Conservation (phyloP, 2,329 filamentous ascomycete species). For the Neonectria magnoliae region DNA sequence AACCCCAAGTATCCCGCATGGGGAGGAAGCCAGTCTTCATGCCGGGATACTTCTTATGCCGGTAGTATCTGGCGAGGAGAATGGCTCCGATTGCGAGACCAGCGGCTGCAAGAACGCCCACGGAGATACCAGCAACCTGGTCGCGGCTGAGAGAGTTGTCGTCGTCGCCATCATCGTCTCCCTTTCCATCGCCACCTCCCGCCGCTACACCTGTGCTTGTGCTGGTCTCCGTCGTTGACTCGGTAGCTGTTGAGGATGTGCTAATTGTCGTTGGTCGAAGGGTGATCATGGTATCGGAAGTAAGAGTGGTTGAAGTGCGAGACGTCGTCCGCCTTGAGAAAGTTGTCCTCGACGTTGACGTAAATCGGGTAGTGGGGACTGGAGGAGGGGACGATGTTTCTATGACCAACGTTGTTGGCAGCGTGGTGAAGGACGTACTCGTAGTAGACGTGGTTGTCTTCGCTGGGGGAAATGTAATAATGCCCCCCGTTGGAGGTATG, state of each 20-base stretch:
- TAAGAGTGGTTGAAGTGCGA: not conserved
- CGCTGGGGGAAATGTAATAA: constrained; percentile 44
- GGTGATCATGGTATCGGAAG: not conserved
- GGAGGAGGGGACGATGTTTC: constrained; percentile 40
- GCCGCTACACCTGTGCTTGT: constrained; percentile 28
- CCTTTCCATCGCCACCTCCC: constrained; percentile 21
- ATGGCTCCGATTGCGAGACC: constrained; percentile 60
- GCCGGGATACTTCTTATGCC: constrained; percentile 52
- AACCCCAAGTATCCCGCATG: constrained; percentile 50
- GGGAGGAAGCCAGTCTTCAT: constrained; percentile 52
- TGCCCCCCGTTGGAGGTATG: constrained; percentile 43
- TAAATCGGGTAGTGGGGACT: constrained; percentile 17
- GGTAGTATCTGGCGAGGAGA: constrained; percentile 53
- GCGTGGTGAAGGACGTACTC: constrained; percentile 26
- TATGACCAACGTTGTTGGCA: constrained; percentile 44
- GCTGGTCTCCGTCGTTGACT: constrained; percentile 25
- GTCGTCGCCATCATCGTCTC: constrained; percentile 24
- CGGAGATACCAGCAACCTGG: constrained; percentile 67
- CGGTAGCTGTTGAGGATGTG: constrained; percentile 21
- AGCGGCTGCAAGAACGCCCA: constrained; percentile 62
- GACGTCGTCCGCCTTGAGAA: not conserved
- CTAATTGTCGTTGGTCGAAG: constrained; percentile 17
- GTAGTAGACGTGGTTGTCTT: constrained; percentile 22
- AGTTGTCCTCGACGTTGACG: constrained; percentile 5
- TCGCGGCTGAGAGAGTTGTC: constrained; percentile 45